phyloP scores from a whole-genome alignment of 306 rosid genomes.

The Trifolium repens region DNA sequence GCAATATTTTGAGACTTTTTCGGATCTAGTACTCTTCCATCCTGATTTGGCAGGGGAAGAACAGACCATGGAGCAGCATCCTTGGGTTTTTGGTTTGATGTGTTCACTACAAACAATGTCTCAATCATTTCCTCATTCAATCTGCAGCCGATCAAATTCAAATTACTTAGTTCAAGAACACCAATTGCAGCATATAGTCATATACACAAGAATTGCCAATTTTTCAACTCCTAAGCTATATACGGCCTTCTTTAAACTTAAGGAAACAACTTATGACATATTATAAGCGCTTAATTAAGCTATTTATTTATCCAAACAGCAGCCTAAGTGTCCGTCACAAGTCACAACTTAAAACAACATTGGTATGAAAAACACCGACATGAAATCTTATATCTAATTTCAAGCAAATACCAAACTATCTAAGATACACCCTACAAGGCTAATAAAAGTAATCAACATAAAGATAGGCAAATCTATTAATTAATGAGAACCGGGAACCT shows the following conservation, averaged over 20 bases:
- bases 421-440: neutral
- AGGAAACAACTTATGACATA: neutral
- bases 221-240: neutral
- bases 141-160: slow-evolving; percentile 61
- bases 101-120: slow-evolving; percentile 72
- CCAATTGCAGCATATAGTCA: neutral
- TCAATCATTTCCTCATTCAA: slow-evolving; percentile 94
- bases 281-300: neutral
- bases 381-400: neutral
- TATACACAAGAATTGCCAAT: slow-evolving; percentile 13
- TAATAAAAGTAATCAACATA: neutral
- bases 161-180: slow-evolving; percentile 42
- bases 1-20: slow-evolving; percentile 96
- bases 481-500: slow-evolving; percentile 24
- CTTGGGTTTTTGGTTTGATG: slow-evolving; percentile 49
- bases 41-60: slow-evolving; percentile 52
- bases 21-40: slow-evolving; percentile 86
- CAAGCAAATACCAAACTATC: slow-evolving; percentile 12
- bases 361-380: neutral
- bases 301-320: neutral
- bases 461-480: neutral
- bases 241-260: neutral
- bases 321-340: slow-evolving; percentile 1
- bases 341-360: slow-evolving; percentile 12
- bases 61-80: slow-evolving; percentile 55